A percentile compares a stretch with the other conserved stretches of the same genome.
Conservation (phyloP, 1,284 basidiomycete species). For the Inonotus obliquus region DNA sequence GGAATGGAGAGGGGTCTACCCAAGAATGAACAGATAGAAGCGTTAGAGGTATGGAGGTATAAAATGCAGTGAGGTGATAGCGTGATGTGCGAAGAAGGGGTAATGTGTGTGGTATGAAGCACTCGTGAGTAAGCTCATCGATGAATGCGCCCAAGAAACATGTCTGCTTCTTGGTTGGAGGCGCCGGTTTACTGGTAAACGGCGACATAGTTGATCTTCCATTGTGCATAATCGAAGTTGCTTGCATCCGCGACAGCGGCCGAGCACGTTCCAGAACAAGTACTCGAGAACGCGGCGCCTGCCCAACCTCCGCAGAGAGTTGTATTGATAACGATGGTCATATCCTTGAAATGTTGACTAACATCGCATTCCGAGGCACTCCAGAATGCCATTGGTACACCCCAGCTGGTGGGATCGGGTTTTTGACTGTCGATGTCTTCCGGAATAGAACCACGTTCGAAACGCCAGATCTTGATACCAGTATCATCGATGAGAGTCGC, state of each 20-base stretch:
- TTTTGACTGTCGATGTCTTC: conserved; percentile 52
- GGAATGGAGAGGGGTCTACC: background rate
- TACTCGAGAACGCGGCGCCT: conserved; percentile 43
- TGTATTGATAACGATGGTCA: conserved; percentile 67
- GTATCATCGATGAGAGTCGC: conserved; percentile 63
- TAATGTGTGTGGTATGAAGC: too few relatives aligned
- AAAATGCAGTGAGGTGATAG: background rate
- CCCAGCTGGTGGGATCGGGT: conserved; percentile 67
- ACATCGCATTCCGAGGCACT: conserved; percentile 60
- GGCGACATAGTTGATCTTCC: conserved; percentile 46
- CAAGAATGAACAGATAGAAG: background rate
- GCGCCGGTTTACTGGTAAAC: conserved; percentile 28
- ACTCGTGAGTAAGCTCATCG: background rate
- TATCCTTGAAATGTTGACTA: conserved; percentile 60
- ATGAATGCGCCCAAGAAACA: background rate
- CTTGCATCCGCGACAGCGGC: conserved; percentile 57
- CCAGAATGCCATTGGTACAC: conserved; percentile 62
- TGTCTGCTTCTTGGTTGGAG: background rate
- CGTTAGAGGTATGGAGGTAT: background rate
- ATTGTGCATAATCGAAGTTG: conserved; percentile 56
- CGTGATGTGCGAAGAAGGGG: background rate
- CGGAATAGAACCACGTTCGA: conserved; percentile 63
- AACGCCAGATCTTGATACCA: conserved; percentile 79
- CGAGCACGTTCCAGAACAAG: conserved; percentile 53
- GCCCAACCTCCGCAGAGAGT: conserved; percentile 70